Base-by-base conservation (phyloP, 352 stramenopile species). In the Pilasporangium apinafurcum region DNA sequence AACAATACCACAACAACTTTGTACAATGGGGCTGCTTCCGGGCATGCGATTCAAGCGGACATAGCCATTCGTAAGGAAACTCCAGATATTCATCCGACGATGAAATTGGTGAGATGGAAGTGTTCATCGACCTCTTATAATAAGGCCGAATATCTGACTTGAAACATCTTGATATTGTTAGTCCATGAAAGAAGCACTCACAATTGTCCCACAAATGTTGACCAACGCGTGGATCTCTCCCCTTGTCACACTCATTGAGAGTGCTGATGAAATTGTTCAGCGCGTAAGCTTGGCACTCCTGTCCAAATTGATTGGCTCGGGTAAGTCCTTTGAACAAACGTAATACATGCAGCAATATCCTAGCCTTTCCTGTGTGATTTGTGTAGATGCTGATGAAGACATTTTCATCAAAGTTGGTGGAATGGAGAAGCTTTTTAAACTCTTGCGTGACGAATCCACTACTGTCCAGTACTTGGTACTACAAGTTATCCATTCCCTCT, bases 161-260 rank as follows among this genome's bases (percentile, higher is more conserved):
- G n/a, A n/a, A n/a, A n/a, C n/a, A n/a, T n/a, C n/a, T 39, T 39
- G 18, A 33, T 36, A 13, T 10, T 42, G 18, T 8, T 30, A 86
- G 74, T 65, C 58, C 1, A 28, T 62, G 7, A 49, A 56, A 18
- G 62, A 86, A 46, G 78, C 78, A 28, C 46, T 85, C 10, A n/a
- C 41, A 9, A 39, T 64, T 5, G 44, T 91, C 9, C 75, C 78
- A 20, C 43, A 49, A 13, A 56, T 91, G 41, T 63, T 91, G 59
- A 63, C 82, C 36, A 65, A 87, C 22, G 53, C 47, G 18, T 91
- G 73, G 75, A 52, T 88, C 17, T 72, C 72, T 2, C 66, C 72
- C 18, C 59, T 91, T 5, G 69, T 85, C 3, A 68, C 75, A 1
- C 49, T 86, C 0, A 48, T 79, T 5, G 68, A 74, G 34, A 82